A percentile compares a stretch with the other conserved stretches of the same genome.
These are phyloP conservation scores for Cichorium intybus DNA, from an alignment of 140 eudicot genomes.

Conservation along the genomic window DNA sequence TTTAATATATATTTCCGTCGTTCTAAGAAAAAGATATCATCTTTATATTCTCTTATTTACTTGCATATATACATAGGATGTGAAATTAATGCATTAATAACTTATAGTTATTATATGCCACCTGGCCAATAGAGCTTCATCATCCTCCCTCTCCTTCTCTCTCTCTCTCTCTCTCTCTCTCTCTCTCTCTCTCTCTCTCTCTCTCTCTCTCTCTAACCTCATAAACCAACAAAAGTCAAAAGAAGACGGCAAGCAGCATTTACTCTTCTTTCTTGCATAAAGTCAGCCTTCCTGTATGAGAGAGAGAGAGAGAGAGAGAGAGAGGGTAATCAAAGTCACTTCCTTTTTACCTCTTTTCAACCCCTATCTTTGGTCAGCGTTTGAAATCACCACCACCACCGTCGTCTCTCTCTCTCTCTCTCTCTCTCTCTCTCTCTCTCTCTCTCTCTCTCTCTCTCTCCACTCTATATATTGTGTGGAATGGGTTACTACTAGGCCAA, in stretches of 20 bases:
- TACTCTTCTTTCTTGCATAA: constrained; percentile 26
- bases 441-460: constrained; percentile 22
- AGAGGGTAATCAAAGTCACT: constrained; percentile 16
- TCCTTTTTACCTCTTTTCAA: constrained; percentile 29
- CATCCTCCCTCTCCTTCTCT: neutral
- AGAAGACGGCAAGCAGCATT: constrained; percentile 10
- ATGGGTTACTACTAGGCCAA: constrained; percentile 14
- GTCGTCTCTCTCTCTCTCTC: constrained; percentile 23
- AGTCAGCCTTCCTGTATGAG: constrained; percentile 12
- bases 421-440: constrained; percentile 27
- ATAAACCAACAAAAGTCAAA: neutral
- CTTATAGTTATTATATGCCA: constrained; percentile 8
- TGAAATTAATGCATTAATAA: constrained; percentile 2
- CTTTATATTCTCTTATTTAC: neutral
- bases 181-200: neutral
- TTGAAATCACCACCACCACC: constrained; percentile 19
- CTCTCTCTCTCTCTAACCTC: neutral
- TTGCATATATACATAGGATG: constrained; percentile 4
- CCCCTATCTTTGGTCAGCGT: constrained; percentile 37
- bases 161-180: neutral
- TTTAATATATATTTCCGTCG: no score
- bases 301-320: constrained; percentile 16
- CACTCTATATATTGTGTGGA: constrained; percentile 30
- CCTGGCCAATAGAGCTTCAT: constrained; percentile 8
- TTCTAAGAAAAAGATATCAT: no score